Conservation (phyloP, 495 filamentous ascomycete species). For the Friedmanniomyces simplex region DNA sequence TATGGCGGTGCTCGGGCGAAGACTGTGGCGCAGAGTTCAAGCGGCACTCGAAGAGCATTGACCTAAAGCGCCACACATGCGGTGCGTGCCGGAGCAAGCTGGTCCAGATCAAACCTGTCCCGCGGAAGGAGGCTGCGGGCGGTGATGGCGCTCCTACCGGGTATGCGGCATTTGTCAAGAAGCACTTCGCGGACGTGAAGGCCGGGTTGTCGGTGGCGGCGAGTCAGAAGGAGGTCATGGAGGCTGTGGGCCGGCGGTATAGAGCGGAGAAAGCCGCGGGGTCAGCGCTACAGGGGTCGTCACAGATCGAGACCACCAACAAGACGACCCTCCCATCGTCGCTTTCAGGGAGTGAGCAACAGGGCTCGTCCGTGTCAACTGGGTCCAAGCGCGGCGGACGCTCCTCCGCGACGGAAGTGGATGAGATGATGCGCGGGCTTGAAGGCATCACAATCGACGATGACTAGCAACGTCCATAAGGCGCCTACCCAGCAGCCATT, state of each 20-base stretch:
- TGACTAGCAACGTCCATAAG: neutral
- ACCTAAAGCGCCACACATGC: conserved; percentile 54
- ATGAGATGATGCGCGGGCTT: neutral
- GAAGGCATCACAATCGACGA: conserved; percentile 9
- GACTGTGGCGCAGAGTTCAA: conserved; percentile 56
- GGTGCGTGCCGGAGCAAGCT: conserved; percentile 57
- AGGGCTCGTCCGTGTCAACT: neutral
- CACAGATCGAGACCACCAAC: too few species aligned
- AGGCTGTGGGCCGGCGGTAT: conserved; percentile 43
- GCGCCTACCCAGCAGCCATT: too few species aligned
- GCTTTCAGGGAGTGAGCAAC: neutral
- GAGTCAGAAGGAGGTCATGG: conserved; percentile 47
- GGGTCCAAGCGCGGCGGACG: neutral
- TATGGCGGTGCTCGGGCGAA: conserved; percentile 60
- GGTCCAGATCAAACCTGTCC: conserved; percentile 69
- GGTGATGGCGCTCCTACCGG: conserved; percentile 26
- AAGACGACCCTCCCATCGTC: too few species aligned
- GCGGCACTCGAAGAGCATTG: conserved; percentile 74
- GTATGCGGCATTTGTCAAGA: conserved; percentile 61
- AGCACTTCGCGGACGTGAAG: conserved; percentile 48
- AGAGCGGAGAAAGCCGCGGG: conserved; percentile 30
- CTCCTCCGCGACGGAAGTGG: neutral
- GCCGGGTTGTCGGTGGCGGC: conserved; percentile 33
- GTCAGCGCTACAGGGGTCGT: neutral
- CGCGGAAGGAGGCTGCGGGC: conserved; percentile 37